These are phyloP conservation scores for Trichoderma semiorbis DNA, from an alignment of 2,329 filamentous ascomycete species.

Conservation along the genomic window DNA sequence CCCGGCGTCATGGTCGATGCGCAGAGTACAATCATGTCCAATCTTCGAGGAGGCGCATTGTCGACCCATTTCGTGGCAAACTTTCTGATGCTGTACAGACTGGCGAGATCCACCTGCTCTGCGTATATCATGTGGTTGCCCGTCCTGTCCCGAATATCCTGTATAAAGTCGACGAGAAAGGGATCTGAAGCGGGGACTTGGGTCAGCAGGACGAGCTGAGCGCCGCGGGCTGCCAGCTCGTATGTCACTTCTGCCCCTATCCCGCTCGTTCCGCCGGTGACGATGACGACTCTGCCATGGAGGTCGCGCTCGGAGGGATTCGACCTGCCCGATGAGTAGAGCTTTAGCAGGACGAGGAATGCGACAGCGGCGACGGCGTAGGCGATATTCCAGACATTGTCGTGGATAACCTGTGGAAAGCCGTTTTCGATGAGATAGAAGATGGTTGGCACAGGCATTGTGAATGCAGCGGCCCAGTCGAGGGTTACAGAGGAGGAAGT, in stretches of 20 bases:
- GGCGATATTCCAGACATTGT: conserved; percentile 42
- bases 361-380: conserved; percentile 37
- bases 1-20: conserved; percentile 72
- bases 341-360: conserved; percentile 55
- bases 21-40: conserved; percentile 90
- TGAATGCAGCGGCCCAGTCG: conserved; percentile 15
- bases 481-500: background rate
- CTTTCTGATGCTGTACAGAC: conserved; percentile 81
- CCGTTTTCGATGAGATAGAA: conserved; percentile 47
- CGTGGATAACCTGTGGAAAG: conserved; percentile 46
- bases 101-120: conserved; percentile 86
- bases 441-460: conserved; percentile 53
- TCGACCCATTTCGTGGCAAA: conserved; percentile 99
- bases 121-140: conserved; percentile 89
- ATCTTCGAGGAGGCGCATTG: conserved; percentile 79
- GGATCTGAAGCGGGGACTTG: conserved; percentile 76
- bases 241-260: conserved; percentile 76
- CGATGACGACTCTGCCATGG: conserved; percentile 89
- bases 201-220: conserved; percentile 87
- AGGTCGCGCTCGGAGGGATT: conserved; percentile 78
- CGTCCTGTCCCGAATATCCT: conserved; percentile 74
- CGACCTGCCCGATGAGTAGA: conserved; percentile 69
- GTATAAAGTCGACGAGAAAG: conserved; percentile 88
- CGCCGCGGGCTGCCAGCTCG: conserved; percentile 74
- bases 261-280: conserved; percentile 92